Percentiles rank a stretch among this genome's conserved stretches.
Evolutionary conservation across 371 early-diverging fungal species (phyloP).

Genomic region (Dinochytrium kinnereticum): DNA sequence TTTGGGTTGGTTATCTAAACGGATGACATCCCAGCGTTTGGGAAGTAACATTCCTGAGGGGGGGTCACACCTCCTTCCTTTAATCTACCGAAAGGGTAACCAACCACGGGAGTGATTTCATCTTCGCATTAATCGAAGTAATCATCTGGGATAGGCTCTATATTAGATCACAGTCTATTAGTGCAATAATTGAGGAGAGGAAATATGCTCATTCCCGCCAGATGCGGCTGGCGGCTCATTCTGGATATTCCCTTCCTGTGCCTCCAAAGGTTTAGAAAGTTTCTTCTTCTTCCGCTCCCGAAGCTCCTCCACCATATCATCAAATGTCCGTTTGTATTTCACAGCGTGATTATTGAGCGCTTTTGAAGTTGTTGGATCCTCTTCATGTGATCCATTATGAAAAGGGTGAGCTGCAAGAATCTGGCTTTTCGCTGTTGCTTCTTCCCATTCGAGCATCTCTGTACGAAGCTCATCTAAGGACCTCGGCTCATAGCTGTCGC

Average conservation of each 20-base stretch:
- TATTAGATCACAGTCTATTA: no score
- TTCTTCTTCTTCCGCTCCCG: constrained; percentile 12
- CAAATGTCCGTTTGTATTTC: constrained; percentile 3
- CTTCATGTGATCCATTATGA: not conserved
- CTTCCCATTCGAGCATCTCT: constrained; percentile 43
- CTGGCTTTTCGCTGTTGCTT: not conserved
- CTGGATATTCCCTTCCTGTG: not conserved
- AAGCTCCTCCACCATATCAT: constrained; percentile 8
- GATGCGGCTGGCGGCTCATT: no score
- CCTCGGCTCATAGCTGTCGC: constrained; percentile 27
- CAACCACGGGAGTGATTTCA: no score
- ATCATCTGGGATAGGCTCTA: no score
- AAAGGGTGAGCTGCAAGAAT: not conserved
- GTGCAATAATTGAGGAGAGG: no score
- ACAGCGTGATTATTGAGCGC: not conserved
- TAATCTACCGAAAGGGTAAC: no score
- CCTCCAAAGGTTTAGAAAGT: not conserved
- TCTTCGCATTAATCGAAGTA: no score
- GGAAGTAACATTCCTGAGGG: no score
- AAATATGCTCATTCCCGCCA: no score
- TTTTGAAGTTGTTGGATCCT: not conserved
- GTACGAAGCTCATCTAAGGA: constrained; percentile 14
- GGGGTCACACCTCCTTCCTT: no score
- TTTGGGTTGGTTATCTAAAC: no score
- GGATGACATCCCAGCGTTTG: no score